Conservation (phyloP, 2,329 filamentous ascomycete species). For the Fusarium solani-melongenae region DNA sequence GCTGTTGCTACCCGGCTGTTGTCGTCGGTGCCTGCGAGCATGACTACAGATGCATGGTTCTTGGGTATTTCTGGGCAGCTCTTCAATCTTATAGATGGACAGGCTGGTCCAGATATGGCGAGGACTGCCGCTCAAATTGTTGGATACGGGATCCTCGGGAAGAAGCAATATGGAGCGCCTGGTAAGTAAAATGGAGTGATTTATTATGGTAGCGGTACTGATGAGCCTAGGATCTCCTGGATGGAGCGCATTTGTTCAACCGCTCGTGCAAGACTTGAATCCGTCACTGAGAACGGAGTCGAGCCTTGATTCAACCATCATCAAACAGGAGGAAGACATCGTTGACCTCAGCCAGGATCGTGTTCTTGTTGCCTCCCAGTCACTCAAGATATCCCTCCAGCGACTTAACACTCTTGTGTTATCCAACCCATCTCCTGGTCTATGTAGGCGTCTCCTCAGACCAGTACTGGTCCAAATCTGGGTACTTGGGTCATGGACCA, state of each 20-base stretch:
- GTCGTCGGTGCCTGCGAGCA: slow-evolving; percentile 66
- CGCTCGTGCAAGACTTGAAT: slow-evolving; percentile 65
- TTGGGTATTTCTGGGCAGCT: slow-evolving; percentile 70
- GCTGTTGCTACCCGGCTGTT: slow-evolving; percentile 71
- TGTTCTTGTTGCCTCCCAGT: slow-evolving; percentile 58
- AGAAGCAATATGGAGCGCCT: slow-evolving; percentile 71
- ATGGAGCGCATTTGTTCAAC: slow-evolving; percentile 71
- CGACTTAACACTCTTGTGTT: slow-evolving; percentile 67
- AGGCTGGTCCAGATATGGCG: slow-evolving; percentile 48
- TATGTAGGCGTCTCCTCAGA: slow-evolving; percentile 70
- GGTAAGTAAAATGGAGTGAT: slow-evolving; percentile 49
- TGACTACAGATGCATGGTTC: slow-evolving; percentile 70
- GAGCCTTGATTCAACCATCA: slow-evolving; percentile 7
- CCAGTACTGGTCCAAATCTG: slow-evolving; percentile 72
- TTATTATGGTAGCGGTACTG: neutral
- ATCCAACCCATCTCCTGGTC: slow-evolving; percentile 74
- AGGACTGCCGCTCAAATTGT: slow-evolving; percentile 52
- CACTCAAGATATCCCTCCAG: slow-evolving; percentile 63
- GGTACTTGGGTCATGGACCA: slow-evolving; percentile 67
- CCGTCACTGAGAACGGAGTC: slow-evolving; percentile 47
- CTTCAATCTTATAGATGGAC: slow-evolving; percentile 69
- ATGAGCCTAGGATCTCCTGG: slow-evolving; percentile 61
- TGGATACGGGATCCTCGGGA: slow-evolving; percentile 72
- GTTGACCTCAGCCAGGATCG: slow-evolving; percentile 57
- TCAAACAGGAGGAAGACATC: slow-evolving; percentile 50